phyloP scores from a whole-genome alignment of 345 rosid genomes.

The Gossypium rotundifolium region DNA sequence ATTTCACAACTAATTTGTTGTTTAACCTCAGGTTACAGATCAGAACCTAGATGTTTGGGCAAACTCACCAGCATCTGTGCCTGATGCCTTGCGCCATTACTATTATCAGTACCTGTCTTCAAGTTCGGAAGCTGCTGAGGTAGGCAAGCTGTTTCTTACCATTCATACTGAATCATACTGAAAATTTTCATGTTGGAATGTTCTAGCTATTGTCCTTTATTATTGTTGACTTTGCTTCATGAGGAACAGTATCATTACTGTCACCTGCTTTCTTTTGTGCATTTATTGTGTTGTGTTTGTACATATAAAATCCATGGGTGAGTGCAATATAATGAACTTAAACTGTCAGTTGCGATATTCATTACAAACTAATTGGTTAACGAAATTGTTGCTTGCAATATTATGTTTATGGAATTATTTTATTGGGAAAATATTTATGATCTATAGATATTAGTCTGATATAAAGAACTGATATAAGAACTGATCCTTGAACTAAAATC shows the following conservation, averaged over 20 bases:
- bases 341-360: not conserved
- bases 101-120: constrained; percentile 97
- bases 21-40: constrained; percentile 71
- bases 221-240: not conserved
- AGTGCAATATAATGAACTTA: not conserved
- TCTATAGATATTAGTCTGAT: not conserved
- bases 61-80: constrained; percentile 74
- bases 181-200: constrained; percentile 1
- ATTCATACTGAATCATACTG: not conserved
- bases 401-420: not conserved
- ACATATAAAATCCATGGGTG: not conserved
- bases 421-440: not conserved
- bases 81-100: constrained; percentile 92
- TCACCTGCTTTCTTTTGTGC: not conserved
- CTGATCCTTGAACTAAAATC: not conserved
- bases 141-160: constrained; percentile 19
- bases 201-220: constrained; percentile 2
- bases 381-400: not conserved
- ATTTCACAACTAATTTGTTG: constrained; percentile 6
- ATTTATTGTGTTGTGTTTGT: not conserved
- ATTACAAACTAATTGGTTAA: constrained; percentile 5
- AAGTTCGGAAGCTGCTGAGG: constrained; percentile 96
- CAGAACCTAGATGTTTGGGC: constrained; percentile 88
- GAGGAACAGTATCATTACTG: not conserved
- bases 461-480: not conserved